These are phyloP conservation scores for Fusarium camptoceras DNA, from an alignment of 2,329 filamentous ascomycete genomes.

Conservation along the genomic window DNA sequence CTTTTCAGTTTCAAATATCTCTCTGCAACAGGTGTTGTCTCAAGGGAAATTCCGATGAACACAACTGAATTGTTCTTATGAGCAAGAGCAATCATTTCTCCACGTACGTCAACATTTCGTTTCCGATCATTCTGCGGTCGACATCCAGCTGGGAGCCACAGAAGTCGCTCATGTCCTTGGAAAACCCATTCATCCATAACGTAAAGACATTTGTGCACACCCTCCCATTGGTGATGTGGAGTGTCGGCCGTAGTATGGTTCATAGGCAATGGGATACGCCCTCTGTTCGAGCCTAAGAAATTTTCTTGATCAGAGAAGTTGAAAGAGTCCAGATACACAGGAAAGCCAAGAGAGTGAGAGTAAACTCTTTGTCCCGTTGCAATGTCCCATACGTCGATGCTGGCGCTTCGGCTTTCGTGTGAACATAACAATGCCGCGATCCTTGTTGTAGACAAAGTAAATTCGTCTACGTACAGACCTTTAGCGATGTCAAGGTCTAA, in stretches of 20 bases:
- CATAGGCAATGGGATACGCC: not conserved
- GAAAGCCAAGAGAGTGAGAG: not conserved
- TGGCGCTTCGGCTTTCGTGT: fast-evolving
- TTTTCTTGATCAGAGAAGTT: not conserved
- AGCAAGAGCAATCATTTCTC: not conserved
- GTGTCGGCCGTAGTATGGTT: too few species aligned
- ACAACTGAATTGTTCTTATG: not conserved
- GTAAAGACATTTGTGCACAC: not conserved
- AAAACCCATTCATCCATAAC: not conserved
- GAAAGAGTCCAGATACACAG: not conserved
- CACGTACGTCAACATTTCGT: not conserved
- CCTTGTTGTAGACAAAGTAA: not conserved
- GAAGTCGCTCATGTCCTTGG: not conserved
- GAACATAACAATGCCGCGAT: not conserved
- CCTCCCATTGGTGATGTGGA: not conserved
- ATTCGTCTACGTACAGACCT: not conserved
- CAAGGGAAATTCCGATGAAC: not conserved
- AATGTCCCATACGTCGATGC: not conserved
- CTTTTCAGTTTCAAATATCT: not conserved
- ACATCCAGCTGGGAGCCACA: not conserved
- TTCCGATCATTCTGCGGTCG: too few species aligned
- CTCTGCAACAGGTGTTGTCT: not conserved
- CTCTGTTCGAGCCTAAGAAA: not conserved
- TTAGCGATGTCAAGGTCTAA: not conserved
- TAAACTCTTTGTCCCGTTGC: not conserved